Conservation (phyloP, 768 basidiomycete species). For the Psilocybe azurescens region DNA sequence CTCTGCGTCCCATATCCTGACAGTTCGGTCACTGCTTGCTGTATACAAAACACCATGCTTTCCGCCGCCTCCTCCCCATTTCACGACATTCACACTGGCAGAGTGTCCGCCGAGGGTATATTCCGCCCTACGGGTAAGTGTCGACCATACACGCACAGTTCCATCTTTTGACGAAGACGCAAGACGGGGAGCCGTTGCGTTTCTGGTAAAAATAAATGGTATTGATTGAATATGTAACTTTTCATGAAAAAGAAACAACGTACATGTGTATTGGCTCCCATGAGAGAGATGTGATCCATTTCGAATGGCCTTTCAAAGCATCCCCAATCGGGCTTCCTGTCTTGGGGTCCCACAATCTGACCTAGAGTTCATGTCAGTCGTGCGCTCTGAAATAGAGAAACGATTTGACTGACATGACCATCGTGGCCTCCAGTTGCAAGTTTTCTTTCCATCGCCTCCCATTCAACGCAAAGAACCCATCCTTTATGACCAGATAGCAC, state of each 20-base stretch:
- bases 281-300: constrained; percentile 94
- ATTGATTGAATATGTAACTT: no score
- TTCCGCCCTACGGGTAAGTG: constrained; percentile 69
- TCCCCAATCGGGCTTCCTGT: constrained; percentile 89
- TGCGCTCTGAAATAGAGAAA: not conserved
- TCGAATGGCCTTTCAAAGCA: constrained; percentile 89
- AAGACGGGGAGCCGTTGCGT: constrained; percentile 77
- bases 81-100: constrained; percentile 92
- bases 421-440: constrained; percentile 96
- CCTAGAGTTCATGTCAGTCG: constrained; percentile 37
- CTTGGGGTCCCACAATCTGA: constrained; percentile 92
- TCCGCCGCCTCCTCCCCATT: constrained; percentile 90
- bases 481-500: constrained; percentile 89
- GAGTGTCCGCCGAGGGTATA: constrained; percentile 93
- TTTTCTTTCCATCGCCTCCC: constrained; percentile 92
- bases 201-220: constrained; percentile 50
- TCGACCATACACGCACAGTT: constrained; percentile 94
- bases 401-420: constrained; percentile 72
- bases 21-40: constrained; percentile 92
- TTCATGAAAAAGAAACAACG: constrained; percentile 26
- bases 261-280: constrained; percentile 98
- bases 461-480: constrained; percentile 97
- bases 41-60: constrained; percentile 85
- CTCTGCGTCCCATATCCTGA: constrained; percentile 92
- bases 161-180: constrained; percentile 97